These are phyloP conservation scores for Salix udensis DNA, from an alignment of 345 rosid genomes.

Conservation along the genomic window DNA sequence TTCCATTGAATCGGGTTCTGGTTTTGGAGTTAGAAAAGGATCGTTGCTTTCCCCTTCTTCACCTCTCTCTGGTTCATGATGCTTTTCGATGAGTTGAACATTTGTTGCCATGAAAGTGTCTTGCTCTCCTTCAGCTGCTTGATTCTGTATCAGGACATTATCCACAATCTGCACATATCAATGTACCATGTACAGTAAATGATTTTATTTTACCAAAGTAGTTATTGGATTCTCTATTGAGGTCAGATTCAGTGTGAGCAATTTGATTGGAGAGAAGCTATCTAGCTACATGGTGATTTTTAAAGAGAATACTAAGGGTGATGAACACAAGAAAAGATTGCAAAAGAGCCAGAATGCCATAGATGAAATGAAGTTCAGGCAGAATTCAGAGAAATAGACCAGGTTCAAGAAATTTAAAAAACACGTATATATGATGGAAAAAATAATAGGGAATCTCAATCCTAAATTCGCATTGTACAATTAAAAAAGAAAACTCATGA, in stretches of 20 bases:
- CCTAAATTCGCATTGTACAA: no score
- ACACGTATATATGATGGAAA: no score
- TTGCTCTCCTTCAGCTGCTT: slow-evolving; percentile 50
- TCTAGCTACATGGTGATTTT: neutral
- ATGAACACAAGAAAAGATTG: neutral
- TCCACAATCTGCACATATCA: slow-evolving; percentile 49
- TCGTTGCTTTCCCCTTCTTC: slow-evolving; percentile 54
- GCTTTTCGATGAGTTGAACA: slow-evolving; percentile 31
- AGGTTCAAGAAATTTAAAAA: neutral
- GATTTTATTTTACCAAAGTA: neutral
- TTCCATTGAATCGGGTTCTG: slow-evolving; percentile 31
- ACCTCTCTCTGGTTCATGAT: slow-evolving; percentile 37
- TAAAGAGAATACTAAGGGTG: neutral
- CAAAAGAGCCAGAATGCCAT: neutral
- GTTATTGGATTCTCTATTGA: neutral
- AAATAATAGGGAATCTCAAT: neutral
- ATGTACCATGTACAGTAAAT: neutral
- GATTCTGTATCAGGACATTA: slow-evolving; percentile 46
- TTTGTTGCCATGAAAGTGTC: slow-evolving; percentile 32
- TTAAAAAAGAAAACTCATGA: neutral
- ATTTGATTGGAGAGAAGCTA: neutral
- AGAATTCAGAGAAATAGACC: neutral
- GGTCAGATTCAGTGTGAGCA: neutral
- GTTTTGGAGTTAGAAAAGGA: slow-evolving; percentile 32
- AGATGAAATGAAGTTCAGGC: neutral